Evolutionary conservation across 2,329 filamentous ascomycete species (phyloP).

Genomic region (Neonectria hederae): DNA sequence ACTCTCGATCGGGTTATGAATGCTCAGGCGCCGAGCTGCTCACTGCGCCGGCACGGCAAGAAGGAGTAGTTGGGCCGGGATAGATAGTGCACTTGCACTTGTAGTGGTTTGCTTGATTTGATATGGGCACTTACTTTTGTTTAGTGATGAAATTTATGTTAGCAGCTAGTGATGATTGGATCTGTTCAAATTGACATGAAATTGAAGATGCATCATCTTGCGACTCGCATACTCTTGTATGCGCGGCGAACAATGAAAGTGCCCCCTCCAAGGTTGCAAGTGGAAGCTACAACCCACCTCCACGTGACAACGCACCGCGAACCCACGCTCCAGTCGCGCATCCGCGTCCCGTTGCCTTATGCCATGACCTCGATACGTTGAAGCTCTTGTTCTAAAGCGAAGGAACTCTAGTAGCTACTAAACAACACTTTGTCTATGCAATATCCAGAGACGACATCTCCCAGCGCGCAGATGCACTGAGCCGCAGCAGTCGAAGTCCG

Average conservation of each 20-base stretch:
- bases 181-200: background rate
- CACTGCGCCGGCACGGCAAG: conserved; percentile 29
- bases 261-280: background rate
- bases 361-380: background rate
- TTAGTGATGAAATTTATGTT: background rate
- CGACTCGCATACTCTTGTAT: background rate
- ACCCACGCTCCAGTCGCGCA: conserved; percentile 25
- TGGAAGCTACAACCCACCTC: background rate
- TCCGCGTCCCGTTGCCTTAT: background rate
- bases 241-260: too few species aligned
- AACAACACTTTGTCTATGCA: background rate
- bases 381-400: background rate
- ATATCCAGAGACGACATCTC: background rate
- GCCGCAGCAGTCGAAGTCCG: background rate
- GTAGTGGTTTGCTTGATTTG: background rate
- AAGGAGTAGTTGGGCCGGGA: background rate
- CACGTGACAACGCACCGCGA: conserved; percentile 35
- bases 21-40: conserved; percentile 43
- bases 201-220: background rate
- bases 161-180: background rate
- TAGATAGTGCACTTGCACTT: background rate
- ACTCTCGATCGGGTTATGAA: conserved; percentile 50
- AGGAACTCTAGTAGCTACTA: background rate
- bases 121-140: background rate
- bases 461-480: conserved; percentile 1